Percentiles rank a stretch among this genome's conserved stretches.
Conservation (phyloP, 192 early-diverging fungal species). For the Backusella parvicylindrica region DNA sequence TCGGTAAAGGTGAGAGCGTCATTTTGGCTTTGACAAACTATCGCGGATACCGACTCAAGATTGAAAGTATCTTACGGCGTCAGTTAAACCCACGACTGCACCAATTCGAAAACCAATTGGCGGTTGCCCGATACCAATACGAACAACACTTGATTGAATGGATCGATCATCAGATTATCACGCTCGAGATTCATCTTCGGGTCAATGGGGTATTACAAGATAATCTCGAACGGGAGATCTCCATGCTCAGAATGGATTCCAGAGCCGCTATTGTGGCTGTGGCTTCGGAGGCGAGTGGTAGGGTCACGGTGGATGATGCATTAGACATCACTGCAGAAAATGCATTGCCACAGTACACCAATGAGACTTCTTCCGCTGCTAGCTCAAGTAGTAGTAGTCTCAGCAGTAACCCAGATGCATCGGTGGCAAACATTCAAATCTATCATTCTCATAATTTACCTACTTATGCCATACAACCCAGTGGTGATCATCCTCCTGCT, state of each 20-base stretch:
- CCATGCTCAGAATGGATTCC: constrained; percentile 27
- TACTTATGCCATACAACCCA: not conserved
- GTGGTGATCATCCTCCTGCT: not conserved
- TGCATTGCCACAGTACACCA: not conserved
- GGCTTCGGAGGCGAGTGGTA: constrained; percentile 16
- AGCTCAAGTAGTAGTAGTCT: not conserved
- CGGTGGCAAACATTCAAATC: not conserved
- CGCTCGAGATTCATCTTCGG: constrained; percentile 13
- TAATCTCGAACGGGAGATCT: constrained; percentile 23
- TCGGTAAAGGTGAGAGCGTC: constrained; percentile 4
- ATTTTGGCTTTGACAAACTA: constrained; percentile 17
- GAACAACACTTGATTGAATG: constrained; percentile 30
- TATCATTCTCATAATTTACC: not conserved
- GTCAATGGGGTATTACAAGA: constrained; percentile 14
- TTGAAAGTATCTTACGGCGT: constrained; percentile 20
- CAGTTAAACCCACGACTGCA: constrained; percentile 26
- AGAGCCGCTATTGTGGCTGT: constrained; percentile 20
- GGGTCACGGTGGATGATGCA: constrained; percentile 30
- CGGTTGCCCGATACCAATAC: constrained; percentile 13
- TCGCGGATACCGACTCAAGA: constrained; percentile 29
- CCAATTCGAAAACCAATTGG: constrained; percentile 19
- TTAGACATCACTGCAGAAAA: constrained; percentile 11
- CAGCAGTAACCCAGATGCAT: not conserved
- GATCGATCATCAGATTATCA: constrained; percentile 30
- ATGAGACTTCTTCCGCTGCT: not conserved